A percentile compares a stretch with the other conserved stretches of the same genome.
Evolutionary conservation across 129 eudicot genomes (phyloP).

Genomic region (Smallanthus sonchifolius): DNA sequence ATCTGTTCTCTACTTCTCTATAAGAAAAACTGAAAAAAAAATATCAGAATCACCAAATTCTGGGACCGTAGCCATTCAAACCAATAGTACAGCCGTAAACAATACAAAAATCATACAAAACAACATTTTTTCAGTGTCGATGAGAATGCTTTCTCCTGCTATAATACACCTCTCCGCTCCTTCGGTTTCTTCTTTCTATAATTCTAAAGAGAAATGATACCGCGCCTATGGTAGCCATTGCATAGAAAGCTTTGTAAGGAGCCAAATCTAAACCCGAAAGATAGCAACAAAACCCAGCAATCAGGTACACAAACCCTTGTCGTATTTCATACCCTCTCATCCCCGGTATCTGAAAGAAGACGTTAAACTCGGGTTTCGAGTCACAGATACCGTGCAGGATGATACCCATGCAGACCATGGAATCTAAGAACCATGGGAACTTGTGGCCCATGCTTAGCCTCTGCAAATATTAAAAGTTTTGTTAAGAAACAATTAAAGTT

Average conservation of each 20-base stretch:
- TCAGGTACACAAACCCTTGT: slow-evolving; percentile 67
- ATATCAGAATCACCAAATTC: slow-evolving; percentile 23
- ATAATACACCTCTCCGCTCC: slow-evolving; percentile 59
- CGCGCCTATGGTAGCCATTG: slow-evolving; percentile 71
- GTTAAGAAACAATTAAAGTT: slow-evolving; percentile 1
- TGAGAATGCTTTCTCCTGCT: slow-evolving; percentile 84
- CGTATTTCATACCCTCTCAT: slow-evolving; percentile 50
- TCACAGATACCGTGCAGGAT: slow-evolving; percentile 77
- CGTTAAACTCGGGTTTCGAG: slow-evolving; percentile 76
- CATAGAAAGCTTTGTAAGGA: slow-evolving; percentile 78
- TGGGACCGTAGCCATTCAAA: slow-evolving; percentile 9
- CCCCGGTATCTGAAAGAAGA: slow-evolving; percentile 59
- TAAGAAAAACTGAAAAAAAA: background rate
- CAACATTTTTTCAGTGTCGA: slow-evolving; percentile 45
- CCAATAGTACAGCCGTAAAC: slow-evolving; percentile 16
- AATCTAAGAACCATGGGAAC: slow-evolving; percentile 83
- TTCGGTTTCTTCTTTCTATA: slow-evolving; percentile 58
- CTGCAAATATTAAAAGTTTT: slow-evolving; percentile 43
- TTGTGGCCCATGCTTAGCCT: slow-evolving; percentile 62
- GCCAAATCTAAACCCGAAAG: slow-evolving; percentile 73
- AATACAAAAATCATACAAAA: slow-evolving; percentile 1
- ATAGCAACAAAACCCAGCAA: slow-evolving; percentile 73
- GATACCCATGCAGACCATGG: slow-evolving; percentile 67
- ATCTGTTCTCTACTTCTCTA: background rate
- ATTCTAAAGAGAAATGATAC: slow-evolving; percentile 60